Evolutionary conservation across 2,329 filamentous ascomycete species (phyloP), one percentile per base, ranked within the genome.

Genomic region (Stemphylium lycopersici): DNA sequence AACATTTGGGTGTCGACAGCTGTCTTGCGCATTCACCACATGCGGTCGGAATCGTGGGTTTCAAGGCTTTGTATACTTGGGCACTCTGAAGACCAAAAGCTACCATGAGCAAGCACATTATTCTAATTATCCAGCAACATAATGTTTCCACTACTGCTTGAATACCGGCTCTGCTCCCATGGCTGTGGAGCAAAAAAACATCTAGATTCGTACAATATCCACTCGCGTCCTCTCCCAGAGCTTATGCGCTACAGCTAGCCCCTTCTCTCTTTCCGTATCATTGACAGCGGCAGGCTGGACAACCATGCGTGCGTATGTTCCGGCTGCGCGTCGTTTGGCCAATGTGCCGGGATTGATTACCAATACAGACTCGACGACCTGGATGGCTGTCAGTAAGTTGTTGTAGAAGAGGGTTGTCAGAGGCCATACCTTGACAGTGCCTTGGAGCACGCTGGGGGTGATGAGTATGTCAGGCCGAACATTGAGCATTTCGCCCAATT

Each of bases 311-410:
- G 91, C 90, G 73, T 89, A 98, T 0, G 92, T 96, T 5, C 95
- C 95, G 0, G 93, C 83, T 1, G 88, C 92, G 55, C 87, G 87
- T 52, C 90, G 86, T 77, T 96, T 97, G 13, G 91, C 95, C 31
- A 96, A 78, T 44, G 86, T 88, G 4, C 95, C 93, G 0, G 95
- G 93, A 73, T 99, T 99, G 68, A 99, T 89, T 11, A 92, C 87
- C 6, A 98, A 77, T 0, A 97, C 92, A 63, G 89, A 91, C 69
- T 97, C 91, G 10, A 98, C 87, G 37, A 97, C 91, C 92, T 96
- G 63, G 13, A 33, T 18, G 11, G 26, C 20, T 44, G 33, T 54
- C 32, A 47, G 46, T 15, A 39, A 33, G 1, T 36, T 22, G 13
- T 13, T 2, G 8, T 22, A n/a, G 6, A 16, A 32, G 6, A 22